Percentiles rank a stretch among this genome's conserved stretches.
These are phyloP conservation scores for Phytophthora colocasiae DNA, from an alignment of 352 stramenopile genomes.

Conservation along the genomic window DNA sequence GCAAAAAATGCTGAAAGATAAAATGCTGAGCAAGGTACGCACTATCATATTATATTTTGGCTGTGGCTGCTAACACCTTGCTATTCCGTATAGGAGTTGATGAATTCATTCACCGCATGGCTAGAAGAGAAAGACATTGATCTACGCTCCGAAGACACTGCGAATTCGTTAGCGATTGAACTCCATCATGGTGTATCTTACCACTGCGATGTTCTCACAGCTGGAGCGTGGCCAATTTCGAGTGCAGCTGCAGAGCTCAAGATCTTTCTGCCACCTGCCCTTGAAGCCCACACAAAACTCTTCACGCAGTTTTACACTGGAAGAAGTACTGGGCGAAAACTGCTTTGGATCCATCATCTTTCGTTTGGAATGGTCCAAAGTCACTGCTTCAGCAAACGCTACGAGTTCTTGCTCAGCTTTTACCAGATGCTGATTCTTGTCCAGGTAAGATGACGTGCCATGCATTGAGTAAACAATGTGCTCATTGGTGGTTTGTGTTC, in stretches of 20 bases:
- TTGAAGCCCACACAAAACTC: slow-evolving; percentile 69
- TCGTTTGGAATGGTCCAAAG: slow-evolving; percentile 79
- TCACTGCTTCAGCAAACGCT: slow-evolving; percentile 75
- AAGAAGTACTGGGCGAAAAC: slow-evolving; percentile 77
- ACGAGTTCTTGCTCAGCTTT: slow-evolving; percentile 85
- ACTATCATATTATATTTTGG: neutral
- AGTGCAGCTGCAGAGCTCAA: slow-evolving; percentile 58
- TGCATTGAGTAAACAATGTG: neutral
- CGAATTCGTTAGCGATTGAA: slow-evolving; percentile 50
- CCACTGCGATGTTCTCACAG: slow-evolving; percentile 85
- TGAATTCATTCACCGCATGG: slow-evolving; percentile 74
- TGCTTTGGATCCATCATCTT: slow-evolving; percentile 82
- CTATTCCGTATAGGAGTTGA: slow-evolving; percentile 59
- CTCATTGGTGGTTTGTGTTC: neutral
- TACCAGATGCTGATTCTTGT: slow-evolving; percentile 87
- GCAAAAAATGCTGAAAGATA: slow-evolving; percentile 91
- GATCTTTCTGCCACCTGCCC: slow-evolving; percentile 59
- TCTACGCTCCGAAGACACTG: slow-evolving; percentile 40
- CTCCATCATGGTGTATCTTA: slow-evolving; percentile 70
- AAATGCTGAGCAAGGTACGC: slow-evolving; percentile 80
- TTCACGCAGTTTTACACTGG: slow-evolving; percentile 88
- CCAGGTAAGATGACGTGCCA: slow-evolving; percentile 41
- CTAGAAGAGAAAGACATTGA: slow-evolving; percentile 69
- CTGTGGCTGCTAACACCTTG: slow-evolving; percentile 5
- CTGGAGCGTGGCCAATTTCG: slow-evolving; percentile 86